A percentile compares a stretch with the other conserved stretches of the same genome.
Conservation (phyloP, 306 rosid species). For the Crotalaria pallida region DNA sequence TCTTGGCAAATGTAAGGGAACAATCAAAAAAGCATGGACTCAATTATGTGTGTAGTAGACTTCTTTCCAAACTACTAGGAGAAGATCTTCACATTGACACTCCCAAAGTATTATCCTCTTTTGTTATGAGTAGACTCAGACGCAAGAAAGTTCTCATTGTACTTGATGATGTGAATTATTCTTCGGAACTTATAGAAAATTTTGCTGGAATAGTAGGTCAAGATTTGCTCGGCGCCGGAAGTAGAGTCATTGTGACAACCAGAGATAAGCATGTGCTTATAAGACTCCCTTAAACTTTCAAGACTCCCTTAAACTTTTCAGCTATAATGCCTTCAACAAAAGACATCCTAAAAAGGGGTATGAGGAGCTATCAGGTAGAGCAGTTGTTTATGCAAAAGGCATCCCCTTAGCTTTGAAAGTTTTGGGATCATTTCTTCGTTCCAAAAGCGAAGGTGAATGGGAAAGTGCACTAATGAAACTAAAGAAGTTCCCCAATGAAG, state of each 20-base stretch:
- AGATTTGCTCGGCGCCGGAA: background rate
- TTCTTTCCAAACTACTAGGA: background rate
- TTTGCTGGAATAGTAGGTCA: background rate
- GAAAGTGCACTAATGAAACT: background rate
- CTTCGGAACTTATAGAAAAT: background rate
- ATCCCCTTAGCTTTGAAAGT: conserved; percentile 14
- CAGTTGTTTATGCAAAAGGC: background rate
- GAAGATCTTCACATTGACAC: background rate
- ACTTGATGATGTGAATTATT: conserved; percentile 13
- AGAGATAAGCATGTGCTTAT: background rate
- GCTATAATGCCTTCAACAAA: conserved; percentile 21
- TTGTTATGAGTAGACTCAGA: background rate
- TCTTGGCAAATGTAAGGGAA: conserved; percentile 10
- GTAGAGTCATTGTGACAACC: conserved; percentile 18
- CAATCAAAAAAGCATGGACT: background rate
- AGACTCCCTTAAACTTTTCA: conserved; percentile 12
- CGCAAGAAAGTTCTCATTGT: conserved; percentile 4
- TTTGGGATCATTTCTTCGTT: background rate
- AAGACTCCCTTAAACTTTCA: background rate
- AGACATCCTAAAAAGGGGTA: background rate
- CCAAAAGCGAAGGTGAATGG: background rate
- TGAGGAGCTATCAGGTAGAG: background rate
- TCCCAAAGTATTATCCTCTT: background rate
- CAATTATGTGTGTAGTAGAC: background rate
- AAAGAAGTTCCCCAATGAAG: background rate